A percentile compares a stretch with the other conserved stretches of the same genome.
These are phyloP conservation scores for Corynascus novoguineensis DNA, from an alignment of 495 filamentous ascomycete species.

Conservation along the genomic window DNA sequence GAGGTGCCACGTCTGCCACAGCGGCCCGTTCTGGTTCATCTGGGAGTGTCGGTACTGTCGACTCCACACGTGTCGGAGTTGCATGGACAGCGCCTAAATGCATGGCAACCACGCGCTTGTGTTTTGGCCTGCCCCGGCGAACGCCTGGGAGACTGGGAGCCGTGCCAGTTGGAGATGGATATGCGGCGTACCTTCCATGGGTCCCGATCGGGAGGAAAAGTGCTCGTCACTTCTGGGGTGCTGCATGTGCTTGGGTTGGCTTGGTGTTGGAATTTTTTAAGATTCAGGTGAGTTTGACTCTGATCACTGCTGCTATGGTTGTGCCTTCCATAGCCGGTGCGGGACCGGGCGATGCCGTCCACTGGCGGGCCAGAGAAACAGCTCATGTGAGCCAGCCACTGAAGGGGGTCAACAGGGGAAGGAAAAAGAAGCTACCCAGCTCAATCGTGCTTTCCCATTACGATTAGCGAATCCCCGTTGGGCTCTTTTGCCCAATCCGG, in stretches of 20 bases:
- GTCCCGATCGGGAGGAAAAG: too few relatives aligned
- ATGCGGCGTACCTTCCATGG: too few relatives aligned
- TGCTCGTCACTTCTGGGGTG: too few relatives aligned
- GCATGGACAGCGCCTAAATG: conserved; percentile 49
- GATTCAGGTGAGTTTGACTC: conserved; percentile 23
- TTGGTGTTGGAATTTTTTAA: too few relatives aligned
- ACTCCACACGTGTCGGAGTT: conserved; percentile 65
- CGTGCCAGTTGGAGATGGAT: too few relatives aligned
- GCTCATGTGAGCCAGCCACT: conserved; percentile 10
- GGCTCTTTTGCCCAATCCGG: not conserved
- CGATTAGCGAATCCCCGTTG: not conserved
- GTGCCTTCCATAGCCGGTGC: too few relatives aligned
- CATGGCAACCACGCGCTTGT: too few relatives aligned
- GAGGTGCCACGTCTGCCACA: conserved; percentile 71
- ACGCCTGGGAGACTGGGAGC: too few relatives aligned
- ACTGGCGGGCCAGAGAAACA: conserved; percentile 10
- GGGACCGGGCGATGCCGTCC: too few relatives aligned
- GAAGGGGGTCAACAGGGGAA: too few relatives aligned
- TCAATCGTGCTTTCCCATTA: not conserved
- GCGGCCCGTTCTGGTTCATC: conserved; percentile 76
- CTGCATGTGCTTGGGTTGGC: not conserved
- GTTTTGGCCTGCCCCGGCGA: too few relatives aligned
- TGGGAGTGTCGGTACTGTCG: conserved; percentile 76
- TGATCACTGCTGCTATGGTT: not conserved
- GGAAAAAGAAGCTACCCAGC: not conserved